Percentiles rank a stretch among this genome's conserved stretches.
Conservation (phyloP, 495 filamentous ascomycete genomes). For the Penicillium steckii region DNA sequence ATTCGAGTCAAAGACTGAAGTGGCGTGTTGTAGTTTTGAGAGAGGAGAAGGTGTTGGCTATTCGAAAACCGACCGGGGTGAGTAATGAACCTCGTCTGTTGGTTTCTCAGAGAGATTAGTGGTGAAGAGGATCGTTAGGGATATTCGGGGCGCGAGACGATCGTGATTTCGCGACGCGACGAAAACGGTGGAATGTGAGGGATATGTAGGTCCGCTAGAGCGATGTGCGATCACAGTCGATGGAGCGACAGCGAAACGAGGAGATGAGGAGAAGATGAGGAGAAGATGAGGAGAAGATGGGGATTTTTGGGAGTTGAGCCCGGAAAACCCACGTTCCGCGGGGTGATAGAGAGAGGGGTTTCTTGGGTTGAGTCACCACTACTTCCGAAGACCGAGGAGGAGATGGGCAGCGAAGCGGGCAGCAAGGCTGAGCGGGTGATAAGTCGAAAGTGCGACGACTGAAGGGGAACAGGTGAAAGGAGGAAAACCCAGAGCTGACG, state of each 20-base stretch:
- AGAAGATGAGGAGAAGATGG: slow-evolving; percentile 13
- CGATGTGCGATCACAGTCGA: background rate
- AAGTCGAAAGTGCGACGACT: background rate
- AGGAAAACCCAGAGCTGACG: background rate
- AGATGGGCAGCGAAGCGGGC: background rate
- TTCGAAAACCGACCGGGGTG: no score
- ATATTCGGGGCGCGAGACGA: background rate
- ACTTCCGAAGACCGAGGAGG: background rate
- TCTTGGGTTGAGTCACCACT: slow-evolving; percentile 25
- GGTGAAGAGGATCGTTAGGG: background rate
- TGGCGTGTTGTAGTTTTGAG: no score
- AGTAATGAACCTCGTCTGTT: no score
- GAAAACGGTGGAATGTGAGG: slow-evolving; percentile 17
- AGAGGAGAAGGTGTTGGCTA: no score
- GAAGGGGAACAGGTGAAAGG: background rate
- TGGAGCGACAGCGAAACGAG: background rate
- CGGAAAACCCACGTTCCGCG: slow-evolving; percentile 22
- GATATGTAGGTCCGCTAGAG: background rate
- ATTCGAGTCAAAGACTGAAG: background rate
- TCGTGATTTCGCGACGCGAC: slow-evolving; percentile 18
- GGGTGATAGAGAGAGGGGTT: slow-evolving; percentile 20
- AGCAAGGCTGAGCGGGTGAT: background rate
- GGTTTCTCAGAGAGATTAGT: background rate
- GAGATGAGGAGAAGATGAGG: slow-evolving; percentile 11
- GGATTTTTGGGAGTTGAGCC: slow-evolving; percentile 2